Conservation (phyloP, 106 monocot species). For the Vanilla planifolia region DNA sequence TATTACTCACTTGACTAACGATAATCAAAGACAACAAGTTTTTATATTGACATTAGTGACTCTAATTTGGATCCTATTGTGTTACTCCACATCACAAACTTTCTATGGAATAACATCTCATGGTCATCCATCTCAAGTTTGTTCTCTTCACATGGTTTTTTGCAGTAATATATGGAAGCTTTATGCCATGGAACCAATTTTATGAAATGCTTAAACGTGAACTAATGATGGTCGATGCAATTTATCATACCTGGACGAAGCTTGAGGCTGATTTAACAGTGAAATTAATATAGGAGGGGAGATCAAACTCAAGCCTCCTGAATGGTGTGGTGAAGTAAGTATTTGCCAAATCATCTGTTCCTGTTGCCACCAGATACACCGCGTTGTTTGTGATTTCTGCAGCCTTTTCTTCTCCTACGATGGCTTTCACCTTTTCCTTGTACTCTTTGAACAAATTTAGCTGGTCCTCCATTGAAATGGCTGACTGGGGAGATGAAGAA, state of each 20-base stretch:
- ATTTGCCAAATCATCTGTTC: slow-evolving; percentile 63
- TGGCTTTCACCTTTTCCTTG: slow-evolving; percentile 31
- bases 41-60: no score
- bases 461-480: slow-evolving; percentile 15
- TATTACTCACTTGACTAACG: no score
- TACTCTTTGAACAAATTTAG: slow-evolving; percentile 41
- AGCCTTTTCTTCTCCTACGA: slow-evolving; percentile 29
- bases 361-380: slow-evolving; percentile 28
- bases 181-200: background rate
- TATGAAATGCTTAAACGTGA: no score
- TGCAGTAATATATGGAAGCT: background rate
- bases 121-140: no score
- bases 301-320: slow-evolving; percentile 28
- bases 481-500: slow-evolving; percentile 30
- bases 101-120: no score
- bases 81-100: no score
- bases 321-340: slow-evolving; percentile 52
- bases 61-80: no score
- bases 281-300: slow-evolving; percentile 40
- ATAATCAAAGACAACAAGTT: no score
- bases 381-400: slow-evolving; percentile 18
- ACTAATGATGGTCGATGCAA: background rate
- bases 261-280: slow-evolving; percentile 20
- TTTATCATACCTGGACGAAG: slow-evolving; percentile 36
- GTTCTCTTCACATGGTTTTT: no score